Evolutionary conservation across 2,329 filamentous ascomycete genomes (phyloP), one percentile per base, ranked within the genome.

Genomic region (Furcasterigmium furcatum): DNA sequence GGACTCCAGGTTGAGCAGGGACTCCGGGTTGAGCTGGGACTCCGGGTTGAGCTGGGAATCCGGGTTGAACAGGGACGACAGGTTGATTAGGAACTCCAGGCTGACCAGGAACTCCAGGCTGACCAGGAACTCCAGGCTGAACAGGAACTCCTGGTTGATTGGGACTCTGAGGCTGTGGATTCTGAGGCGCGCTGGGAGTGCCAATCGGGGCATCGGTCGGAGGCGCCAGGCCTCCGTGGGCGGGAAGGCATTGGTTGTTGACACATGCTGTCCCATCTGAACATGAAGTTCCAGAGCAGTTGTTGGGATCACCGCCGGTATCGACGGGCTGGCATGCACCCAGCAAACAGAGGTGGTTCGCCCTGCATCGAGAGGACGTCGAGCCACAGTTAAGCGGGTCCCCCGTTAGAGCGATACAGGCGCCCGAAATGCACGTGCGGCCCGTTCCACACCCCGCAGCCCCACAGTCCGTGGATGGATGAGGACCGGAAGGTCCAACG

Each of bases 281-380:
- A 21, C 40, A 42, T 19, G 14, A 27, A 8, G 5, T 22, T 9
- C 40, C 27, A 9, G 27, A 27, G 16, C 40, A 42, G 18, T 30
- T 32, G 3, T 13, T 9, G 7, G 40, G 40, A 25, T 42, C 40
- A 4, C n/a, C 30, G 9, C 40, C 40, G 7, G 40, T 34, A 14
- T 42, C 19, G 5, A 42, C 24, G 9, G 40, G 29, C 8, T 34
- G 27, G 21, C 40, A 42, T 5, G 19, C 19, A n/a, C 20, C 13
- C 13, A 42, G 21, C 14, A 42, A 9, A 34, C 40, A 42, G 18
- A 42, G 12, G 40, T 19, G 10, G 29, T 42, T 42, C n/a, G 40
- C n/a, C 10, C 18, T 27, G 29, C 40, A 42, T 22, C 8, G 19
- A 9, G 20, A 9, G 9, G 27, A 13, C 5, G 40, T 9, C 6